Conservation (phyloP, 2,329 filamentous ascomycete species). For the Nemania serpens region DNA sequence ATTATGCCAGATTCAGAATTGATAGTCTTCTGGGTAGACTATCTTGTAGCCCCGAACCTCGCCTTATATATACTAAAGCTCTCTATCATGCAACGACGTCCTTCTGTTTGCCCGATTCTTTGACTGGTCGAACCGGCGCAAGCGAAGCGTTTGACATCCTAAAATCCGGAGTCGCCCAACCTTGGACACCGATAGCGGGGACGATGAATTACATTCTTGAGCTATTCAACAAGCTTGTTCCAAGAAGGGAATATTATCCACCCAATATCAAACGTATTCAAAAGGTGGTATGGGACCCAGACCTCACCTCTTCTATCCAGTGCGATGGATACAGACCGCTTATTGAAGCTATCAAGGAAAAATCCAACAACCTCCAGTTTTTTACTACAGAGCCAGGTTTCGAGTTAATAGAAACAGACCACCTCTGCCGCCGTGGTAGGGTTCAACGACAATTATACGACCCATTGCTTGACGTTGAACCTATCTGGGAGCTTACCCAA, state of each 20-base stretch:
- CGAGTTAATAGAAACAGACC: neutral
- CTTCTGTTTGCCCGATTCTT: slow-evolving; percentile 16
- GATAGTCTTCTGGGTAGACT: slow-evolving; percentile 15
- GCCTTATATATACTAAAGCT: slow-evolving; percentile 20
- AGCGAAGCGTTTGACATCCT: slow-evolving; percentile 63
- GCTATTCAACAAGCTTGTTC: slow-evolving; percentile 37
- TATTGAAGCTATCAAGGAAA: slow-evolving; percentile 37
- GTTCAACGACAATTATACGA: slow-evolving; percentile 30
- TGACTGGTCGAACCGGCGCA: slow-evolving; percentile 36
- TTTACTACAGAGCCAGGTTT: neutral
- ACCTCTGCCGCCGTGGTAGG: slow-evolving; percentile 31
- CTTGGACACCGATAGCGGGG: slow-evolving; percentile 48
- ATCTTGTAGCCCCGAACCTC: slow-evolving; percentile 22
- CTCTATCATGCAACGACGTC: slow-evolving; percentile 25
- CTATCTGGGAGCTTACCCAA: neutral
- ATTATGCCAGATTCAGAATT: slow-evolving; percentile 19
- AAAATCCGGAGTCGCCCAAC: slow-evolving; percentile 54
- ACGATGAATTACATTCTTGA: slow-evolving; percentile 23
- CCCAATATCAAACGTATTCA: slow-evolving; percentile 41
- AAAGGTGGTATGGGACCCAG: slow-evolving; percentile 41
- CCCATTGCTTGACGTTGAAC: slow-evolving; percentile 12
- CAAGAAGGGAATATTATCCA: slow-evolving; percentile 46
- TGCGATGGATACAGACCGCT: slow-evolving; percentile 44
- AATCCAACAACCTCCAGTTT: slow-evolving; percentile 38
- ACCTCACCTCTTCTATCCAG: slow-evolving; percentile 46